A percentile compares a stretch with the other conserved stretches of the same genome.
phyloP scores from a whole-genome alignment of 2,329 filamentous ascomycete species.

The Leptodontidium sp. region DNA sequence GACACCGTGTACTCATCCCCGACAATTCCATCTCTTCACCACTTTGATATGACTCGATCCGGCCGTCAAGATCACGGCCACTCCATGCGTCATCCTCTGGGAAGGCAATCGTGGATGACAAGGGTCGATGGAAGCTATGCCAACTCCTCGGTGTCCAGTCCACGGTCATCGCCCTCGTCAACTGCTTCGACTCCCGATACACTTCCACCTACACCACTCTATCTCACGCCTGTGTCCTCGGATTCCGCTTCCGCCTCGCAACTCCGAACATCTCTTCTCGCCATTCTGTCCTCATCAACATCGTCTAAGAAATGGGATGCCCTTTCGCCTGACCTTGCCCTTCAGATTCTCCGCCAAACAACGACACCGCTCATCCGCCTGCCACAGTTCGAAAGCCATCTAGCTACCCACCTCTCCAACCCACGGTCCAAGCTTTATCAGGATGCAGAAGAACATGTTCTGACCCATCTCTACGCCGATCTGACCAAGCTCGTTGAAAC shows the following conservation, averaged over 20 bases:
- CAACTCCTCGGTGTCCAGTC: slow-evolving; percentile 39
- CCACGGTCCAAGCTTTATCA: slow-evolving; percentile 41
- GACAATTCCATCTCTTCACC: slow-evolving; percentile 41
- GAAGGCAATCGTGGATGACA: slow-evolving; percentile 40
- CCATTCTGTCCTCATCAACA: slow-evolving; percentile 43
- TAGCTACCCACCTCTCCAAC: slow-evolving; percentile 45
- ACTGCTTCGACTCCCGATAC: slow-evolving; percentile 42
- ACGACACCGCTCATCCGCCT: slow-evolving; percentile 42
- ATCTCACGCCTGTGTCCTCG: slow-evolving; percentile 37
- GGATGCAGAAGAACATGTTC: slow-evolving; percentile 43
- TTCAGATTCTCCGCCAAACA: slow-evolving; percentile 47
- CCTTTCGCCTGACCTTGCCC: slow-evolving; percentile 41
- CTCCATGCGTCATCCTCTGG: slow-evolving; percentile 36
- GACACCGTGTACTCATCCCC: slow-evolving; percentile 40
- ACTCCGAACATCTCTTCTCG: slow-evolving; percentile 43
- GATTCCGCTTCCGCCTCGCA: slow-evolving; percentile 37
- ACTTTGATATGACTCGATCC: slow-evolving; percentile 40
- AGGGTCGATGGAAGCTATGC: slow-evolving; percentile 38
- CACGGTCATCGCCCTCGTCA: slow-evolving; percentile 44
- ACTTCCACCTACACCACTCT: slow-evolving; percentile 41
- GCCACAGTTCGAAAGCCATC: slow-evolving; percentile 44
- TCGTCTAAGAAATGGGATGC: slow-evolving; percentile 42
- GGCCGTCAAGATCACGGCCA: slow-evolving; percentile 39
- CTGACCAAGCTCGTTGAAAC: slow-evolving; percentile 44
- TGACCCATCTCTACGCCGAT: slow-evolving; percentile 40